These are phyloP conservation scores for Prunus davidiana DNA, from an alignment of 306 rosid genomes.

Conservation along the genomic window DNA sequence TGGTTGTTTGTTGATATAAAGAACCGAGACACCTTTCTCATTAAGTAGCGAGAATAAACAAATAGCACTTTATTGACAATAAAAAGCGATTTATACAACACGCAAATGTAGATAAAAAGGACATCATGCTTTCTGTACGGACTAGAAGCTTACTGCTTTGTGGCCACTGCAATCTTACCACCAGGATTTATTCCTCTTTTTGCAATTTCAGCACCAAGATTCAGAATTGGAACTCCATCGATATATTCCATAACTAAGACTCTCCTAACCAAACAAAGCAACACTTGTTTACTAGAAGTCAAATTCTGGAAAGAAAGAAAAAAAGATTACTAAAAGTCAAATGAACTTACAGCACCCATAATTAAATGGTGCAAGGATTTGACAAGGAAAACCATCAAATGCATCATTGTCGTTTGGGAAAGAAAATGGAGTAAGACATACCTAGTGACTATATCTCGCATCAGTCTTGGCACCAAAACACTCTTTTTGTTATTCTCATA, in stretches of 20 bases:
- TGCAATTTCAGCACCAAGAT: slow-evolving; percentile 89
- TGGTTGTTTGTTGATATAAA: neutral
- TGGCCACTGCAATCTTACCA: slow-evolving; percentile 71
- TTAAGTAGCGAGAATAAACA: neutral
- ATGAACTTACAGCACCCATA: slow-evolving; percentile 17
- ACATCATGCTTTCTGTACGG: slow-evolving; percentile 15
- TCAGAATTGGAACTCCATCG: slow-evolving; percentile 84
- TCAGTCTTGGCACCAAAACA: slow-evolving; percentile 78
- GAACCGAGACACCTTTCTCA: neutral
- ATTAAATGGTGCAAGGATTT: slow-evolving; percentile 3
- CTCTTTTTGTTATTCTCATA: slow-evolving; percentile 59
- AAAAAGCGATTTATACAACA: neutral
- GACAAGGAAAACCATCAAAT: neutral
- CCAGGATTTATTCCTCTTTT: slow-evolving; percentile 81
- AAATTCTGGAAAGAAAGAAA: neutral
- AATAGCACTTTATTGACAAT: slow-evolving; percentile 1
- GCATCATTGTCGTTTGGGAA: neutral
- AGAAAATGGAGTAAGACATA: slow-evolving; percentile 26
- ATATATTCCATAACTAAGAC: slow-evolving; percentile 88
- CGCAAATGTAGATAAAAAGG: slow-evolving; percentile 6
- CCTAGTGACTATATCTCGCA: slow-evolving; percentile 72
- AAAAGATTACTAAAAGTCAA: neutral
- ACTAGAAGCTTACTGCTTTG: slow-evolving; percentile 74
- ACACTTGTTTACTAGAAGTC: slow-evolving; percentile 23
- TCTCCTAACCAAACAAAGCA: slow-evolving; percentile 58